Percentiles rank a stretch among this genome's conserved stretches.
These are phyloP conservation scores for Penicillium sp. DNA, from an alignment of 2,329 filamentous ascomycete genomes.

Conservation along the genomic window DNA sequence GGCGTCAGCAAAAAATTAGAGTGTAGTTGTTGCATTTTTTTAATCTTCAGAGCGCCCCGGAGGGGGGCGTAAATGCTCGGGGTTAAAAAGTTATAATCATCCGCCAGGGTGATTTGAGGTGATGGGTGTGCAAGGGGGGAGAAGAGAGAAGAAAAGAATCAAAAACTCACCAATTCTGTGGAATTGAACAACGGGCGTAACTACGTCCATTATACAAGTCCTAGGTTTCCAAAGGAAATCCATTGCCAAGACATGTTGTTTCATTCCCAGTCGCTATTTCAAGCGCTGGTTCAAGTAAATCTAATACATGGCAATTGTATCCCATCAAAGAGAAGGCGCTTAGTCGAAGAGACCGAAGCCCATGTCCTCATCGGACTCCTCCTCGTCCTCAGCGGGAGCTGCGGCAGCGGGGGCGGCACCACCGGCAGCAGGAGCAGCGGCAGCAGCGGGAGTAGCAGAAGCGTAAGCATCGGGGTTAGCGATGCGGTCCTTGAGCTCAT, in stretches of 20 bases:
- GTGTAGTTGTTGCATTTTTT: conserved; percentile 62
- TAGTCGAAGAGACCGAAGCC: conserved; percentile 80
- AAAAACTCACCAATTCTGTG: conserved; percentile 27
- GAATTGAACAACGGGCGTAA: conserved; percentile 33
- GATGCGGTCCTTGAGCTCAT: conserved; percentile 98
- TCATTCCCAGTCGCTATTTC: conserved; percentile 35
- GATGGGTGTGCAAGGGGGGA: background rate
- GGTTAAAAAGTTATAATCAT: conserved; percentile 70
- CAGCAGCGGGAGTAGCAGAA: conserved; percentile 70
- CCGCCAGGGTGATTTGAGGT: conserved; percentile 31
- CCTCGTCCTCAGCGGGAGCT: conserved; percentile 63
- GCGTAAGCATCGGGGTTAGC: conserved; percentile 98
- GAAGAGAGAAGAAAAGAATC: conserved; percentile 7
- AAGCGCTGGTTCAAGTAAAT: conserved; percentile 31
- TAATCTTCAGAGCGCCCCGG: conserved; percentile 53
- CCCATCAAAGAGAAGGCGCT: conserved; percentile 32
- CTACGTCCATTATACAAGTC: conserved; percentile 37
- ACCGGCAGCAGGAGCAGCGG: conserved; percentile 53
- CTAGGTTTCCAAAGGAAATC: conserved; percentile 16
- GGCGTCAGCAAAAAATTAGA: conserved; percentile 71
- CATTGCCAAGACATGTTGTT: conserved; percentile 32
- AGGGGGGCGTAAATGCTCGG: conserved; percentile 48
- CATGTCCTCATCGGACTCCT: conserved; percentile 61
- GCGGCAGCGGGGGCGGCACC: conserved; percentile 54
- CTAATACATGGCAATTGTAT: conserved; percentile 41